Evolutionary conservation across 2,329 filamentous ascomycete species (phyloP), one percentile per base, ranked within the genome.

Genomic region (Penicillium palitans): DNA sequence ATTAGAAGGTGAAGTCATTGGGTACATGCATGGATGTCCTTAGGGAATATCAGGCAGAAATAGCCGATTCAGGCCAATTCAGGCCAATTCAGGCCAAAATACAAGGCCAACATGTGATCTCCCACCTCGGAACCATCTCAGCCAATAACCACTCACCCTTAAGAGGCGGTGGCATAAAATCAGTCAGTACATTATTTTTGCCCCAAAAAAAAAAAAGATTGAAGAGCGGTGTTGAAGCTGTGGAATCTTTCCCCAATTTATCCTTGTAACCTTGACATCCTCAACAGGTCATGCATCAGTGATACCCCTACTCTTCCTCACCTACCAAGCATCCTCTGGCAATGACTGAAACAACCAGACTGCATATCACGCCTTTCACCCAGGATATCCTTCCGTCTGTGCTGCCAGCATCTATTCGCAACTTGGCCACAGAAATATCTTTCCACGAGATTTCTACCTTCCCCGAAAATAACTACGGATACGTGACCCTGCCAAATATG

Each of bases 361-460:
- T 99, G 53, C 91, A 99, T 77, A 95, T 99, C 68, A 89, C 90
- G 17, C 95, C 95, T 48, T 84, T 99, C 66, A 91, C 88, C 68
- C 80, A 88, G 40, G 85, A 88, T 8, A 84, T 98, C 19, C 80
- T 95, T 57, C 83, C 84, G 56, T 81, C 88, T 49, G 84, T 96
- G 59, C 76, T 99, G 48, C 87, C 90, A 24, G 80, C 87, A 0
- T 83, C 88, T 0, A 71, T 90, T 15, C 84, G 86, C 37, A 81
- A 86, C 15, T 79, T 80, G 46, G 91, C 90, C 21, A 86, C 86
- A 61, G 90, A 92, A 71, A 84, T 97, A 52, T 96, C 93, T n/a
- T 97, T 89, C 77, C 93, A 98, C 76, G 81, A 81, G 6, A 78
- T 97, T 65, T 85, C 91, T 70, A 93, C 93, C 0, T 96, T 96